A percentile compares a stretch with the other conserved stretches of the same genome.
These are phyloP conservation scores for Lichenothelia convexa DNA, from an alignment of 495 filamentous ascomycete species.

Conservation along the genomic window DNA sequence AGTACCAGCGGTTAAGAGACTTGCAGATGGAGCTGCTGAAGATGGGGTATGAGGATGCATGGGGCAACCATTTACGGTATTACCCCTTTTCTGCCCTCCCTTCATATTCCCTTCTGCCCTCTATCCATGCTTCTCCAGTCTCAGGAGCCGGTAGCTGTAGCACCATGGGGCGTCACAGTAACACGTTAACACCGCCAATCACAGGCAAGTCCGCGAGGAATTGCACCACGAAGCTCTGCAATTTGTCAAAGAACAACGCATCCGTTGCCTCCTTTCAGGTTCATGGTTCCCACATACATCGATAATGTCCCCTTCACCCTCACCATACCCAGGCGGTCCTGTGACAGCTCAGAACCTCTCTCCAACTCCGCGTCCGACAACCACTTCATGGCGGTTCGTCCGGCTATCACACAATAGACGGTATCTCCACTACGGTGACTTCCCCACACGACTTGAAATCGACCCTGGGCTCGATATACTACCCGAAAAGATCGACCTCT, in stretches of 20 bases:
- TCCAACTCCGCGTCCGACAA: neutral
- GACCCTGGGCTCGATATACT: slow-evolving; percentile 60
- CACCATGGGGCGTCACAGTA: too few species aligned
- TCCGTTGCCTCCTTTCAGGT: slow-evolving; percentile 77
- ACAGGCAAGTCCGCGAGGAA: slow-evolving; percentile 72
- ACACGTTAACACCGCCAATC: neutral
- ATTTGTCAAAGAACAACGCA: slow-evolving; percentile 91
- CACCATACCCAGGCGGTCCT: slow-evolving; percentile 18
- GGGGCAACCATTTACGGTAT: slow-evolving; percentile 63
- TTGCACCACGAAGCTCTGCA: slow-evolving; percentile 80
- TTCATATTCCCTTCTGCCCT: neutral
- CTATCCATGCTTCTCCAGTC: too few species aligned
- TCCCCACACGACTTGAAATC: slow-evolving; percentile 40
- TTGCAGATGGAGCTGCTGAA: slow-evolving; percentile 93
- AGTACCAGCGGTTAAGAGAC: slow-evolving; percentile 55
- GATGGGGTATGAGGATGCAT: slow-evolving; percentile 78
- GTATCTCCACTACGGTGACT: slow-evolving; percentile 84
- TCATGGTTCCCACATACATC: slow-evolving; percentile 65
- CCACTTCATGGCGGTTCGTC: slow-evolving; percentile 52
- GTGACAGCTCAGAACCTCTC: slow-evolving; percentile 5
- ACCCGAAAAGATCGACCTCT: slow-evolving; percentile 71
- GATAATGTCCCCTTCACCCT: too few species aligned
- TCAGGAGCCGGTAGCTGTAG: too few species aligned
- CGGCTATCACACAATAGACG: slow-evolving; percentile 82
- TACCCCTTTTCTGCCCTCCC: neutral